Base-by-base conservation (phyloP, 2,329 filamentous ascomycete species). In the Biscogniauxia mediterranea region DNA sequence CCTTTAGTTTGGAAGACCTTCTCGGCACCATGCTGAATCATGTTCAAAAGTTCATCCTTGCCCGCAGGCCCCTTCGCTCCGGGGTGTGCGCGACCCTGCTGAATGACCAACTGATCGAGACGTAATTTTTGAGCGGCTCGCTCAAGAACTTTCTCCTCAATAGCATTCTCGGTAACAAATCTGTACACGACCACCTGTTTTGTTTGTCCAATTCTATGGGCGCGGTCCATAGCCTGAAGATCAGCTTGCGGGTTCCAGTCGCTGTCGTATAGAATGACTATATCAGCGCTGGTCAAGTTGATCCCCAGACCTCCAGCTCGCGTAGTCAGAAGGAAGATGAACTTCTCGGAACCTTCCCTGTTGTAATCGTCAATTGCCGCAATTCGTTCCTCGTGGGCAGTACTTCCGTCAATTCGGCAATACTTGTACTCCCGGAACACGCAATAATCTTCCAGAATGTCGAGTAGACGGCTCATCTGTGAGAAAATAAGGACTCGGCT, bases 181-280 rank as follows among this genome's bases (percentile, higher is more conserved):
- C 95, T 87, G 80, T 97, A 99, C 3, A 99, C 95, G 52, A 93
- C 85, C 11, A 99, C 95, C 75, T 99, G 95, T 79, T 99, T 99
- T 5, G 92, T 99, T 79, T 99, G 95, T 49, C 95, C 95, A 69
- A 99, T 99, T 79, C 95, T 92, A 79, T 99, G 95, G 56, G 95
- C 95, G 74, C 95, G 91, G 73, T 99, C 95, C 95, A 99, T 99
- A 60, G 95, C 95, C 77, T 99, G 95, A 62, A 99, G 79, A 86
- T 99, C 95, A 19, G 95, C 95, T 77, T 99, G 95, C 9, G 95
- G 95, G 72, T 97, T 98, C 95, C 95, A 99, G 74, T 99, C 95
- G 70, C 93, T 97, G 76, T 99, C 95, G 72, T 95, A 99, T 6
- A 99, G 85, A 28, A 99, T 86, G 61, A 99, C 95, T 71, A 98